Base-by-base conservation (phyloP, 352 stramenopile species). In the Pythium rhizo-oryzae region DNA sequence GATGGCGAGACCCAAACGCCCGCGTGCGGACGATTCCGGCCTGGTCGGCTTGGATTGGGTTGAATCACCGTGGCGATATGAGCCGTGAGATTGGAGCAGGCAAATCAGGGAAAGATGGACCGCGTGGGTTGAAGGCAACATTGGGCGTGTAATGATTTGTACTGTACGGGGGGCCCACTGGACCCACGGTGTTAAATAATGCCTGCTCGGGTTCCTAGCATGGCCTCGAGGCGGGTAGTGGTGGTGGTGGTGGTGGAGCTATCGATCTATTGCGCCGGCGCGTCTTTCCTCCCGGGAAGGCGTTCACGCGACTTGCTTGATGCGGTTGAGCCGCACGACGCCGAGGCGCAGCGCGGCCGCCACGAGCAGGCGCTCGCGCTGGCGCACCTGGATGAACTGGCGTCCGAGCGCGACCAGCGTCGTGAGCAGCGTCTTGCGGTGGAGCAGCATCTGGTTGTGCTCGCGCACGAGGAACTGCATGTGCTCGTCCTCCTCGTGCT, bases 321-420 rank as follows among this genome's bases (percentile, higher is more conserved):
- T 53, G 30, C 65, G 65, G 44, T 63, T 59, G 4, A 72, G 41
- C 19, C 65, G 65, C 51, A 72, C 65, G 25, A 67, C 65, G 33
- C 65, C 65, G 18, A 72, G 43, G 8, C 65, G 65, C 28, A 72
- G 30, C 19, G 65, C 65, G 0, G 65, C 65, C 16, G 59, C 33
- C 21, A 67, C 59, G 2, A 72, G 25, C n/a, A 72, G 30, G 8
- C 65, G 65, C 43, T 72, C 65, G 44, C 65, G 65, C 43, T 72
- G 65, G 53, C 65, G 65, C 50, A 72, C 59, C 18, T 64, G 58
- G 23, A 72, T 61, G 35, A 72, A 64, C 44, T 72, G 65, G 52
- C 65, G 65, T 7, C 65, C 65, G 28, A 67, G 50, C 39, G 65
- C 41, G 30, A 72, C 52, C 0, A 72, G 59, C 43, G 58, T 55